These are phyloP conservation scores for Danielozyma ontarioensis DNA, from an alignment of 805 yeast species.

Conservation along the genomic window DNA sequence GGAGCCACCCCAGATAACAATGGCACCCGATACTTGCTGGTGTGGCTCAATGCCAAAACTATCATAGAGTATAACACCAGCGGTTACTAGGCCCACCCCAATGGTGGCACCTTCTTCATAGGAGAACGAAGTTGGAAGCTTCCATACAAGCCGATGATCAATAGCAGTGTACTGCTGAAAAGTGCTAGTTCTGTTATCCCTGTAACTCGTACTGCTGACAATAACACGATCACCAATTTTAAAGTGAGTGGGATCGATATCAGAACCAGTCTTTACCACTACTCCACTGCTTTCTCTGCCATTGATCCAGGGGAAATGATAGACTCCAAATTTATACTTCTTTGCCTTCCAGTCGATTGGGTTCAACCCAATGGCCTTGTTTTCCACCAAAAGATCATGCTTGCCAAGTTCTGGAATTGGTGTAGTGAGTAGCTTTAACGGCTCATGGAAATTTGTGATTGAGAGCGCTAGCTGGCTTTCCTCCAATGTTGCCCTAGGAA, in stretches of 20 bases:
- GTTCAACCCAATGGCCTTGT: conserved; percentile 36
- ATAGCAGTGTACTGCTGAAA: conserved; percentile 43
- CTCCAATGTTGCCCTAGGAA: conserved; percentile 1
- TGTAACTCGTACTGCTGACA: conserved; percentile 42
- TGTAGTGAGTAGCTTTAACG: conserved; percentile 9
- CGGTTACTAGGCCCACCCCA: conserved; percentile 46
- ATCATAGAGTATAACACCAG: conserved; percentile 22
- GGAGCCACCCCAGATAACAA: conserved; percentile 46
- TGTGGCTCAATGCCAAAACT: conserved; percentile 11
- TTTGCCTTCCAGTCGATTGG: conserved; percentile 49
- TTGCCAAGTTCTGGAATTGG: conserved; percentile 15
- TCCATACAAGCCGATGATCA: conserved; percentile 43
- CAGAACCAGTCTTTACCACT: conserved; percentile 28
- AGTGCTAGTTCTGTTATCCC: conserved; percentile 43
- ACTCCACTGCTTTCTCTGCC: conserved; percentile 44
- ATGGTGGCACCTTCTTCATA: conserved; percentile 40
- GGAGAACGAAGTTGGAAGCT: conserved; percentile 27
- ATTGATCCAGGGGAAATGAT: conserved; percentile 47
- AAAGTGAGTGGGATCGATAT: conserved; percentile 24
- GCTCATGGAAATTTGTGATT: conserved; percentile 15
- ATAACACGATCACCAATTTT: conserved; percentile 34
- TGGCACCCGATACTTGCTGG: conserved; percentile 7
- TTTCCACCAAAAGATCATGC: conserved; percentile 19
- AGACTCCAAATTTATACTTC: conserved; percentile 40
- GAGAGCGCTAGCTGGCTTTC: conserved; percentile 15